A percentile compares a stretch with the other conserved stretches of the same genome.
phyloP scores from a whole-genome alignment of 352 stramenopile species.

The Phytophthora podocarpi region DNA sequence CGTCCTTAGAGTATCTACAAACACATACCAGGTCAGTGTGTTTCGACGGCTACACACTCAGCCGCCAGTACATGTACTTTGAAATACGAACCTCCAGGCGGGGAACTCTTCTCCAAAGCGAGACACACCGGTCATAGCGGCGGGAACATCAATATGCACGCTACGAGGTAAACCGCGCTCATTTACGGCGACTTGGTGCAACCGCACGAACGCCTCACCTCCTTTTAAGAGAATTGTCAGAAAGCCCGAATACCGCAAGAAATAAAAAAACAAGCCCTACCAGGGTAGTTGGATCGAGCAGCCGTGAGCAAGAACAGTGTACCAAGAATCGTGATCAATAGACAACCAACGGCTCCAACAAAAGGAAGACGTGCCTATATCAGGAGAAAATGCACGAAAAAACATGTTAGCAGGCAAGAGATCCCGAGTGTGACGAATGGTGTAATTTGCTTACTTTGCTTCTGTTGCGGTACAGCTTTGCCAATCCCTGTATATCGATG shows the following conservation, averaged over 20 bases:
- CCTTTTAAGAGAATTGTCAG: slow-evolving; percentile 37
- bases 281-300: slow-evolving; percentile 94
- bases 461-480: slow-evolving; percentile 71
- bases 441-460: slow-evolving; percentile 47
- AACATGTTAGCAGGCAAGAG: neutral
- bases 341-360: slow-evolving; percentile 53
- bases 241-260: neutral
- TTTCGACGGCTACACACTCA: neutral
- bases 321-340: slow-evolving; percentile 53
- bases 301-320: slow-evolving; percentile 69
- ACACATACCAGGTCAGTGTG: neutral
- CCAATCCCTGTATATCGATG: slow-evolving; percentile 44
- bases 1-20: slow-evolving; percentile 81
- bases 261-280: slow-evolving; percentile 31
- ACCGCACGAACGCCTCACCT: slow-evolving; percentile 62
- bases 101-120: slow-evolving; percentile 86
- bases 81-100: slow-evolving; percentile 60
- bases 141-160: slow-evolving; percentile 93
- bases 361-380: slow-evolving; percentile 56
- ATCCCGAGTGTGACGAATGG: neutral
- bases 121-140: slow-evolving; percentile 95
- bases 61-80: no score
- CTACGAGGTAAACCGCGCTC: slow-evolving; percentile 38
- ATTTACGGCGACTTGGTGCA: slow-evolving; percentile 54
- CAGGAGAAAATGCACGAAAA: neutral